phyloP scores from a whole-genome alignment of 2,329 filamentous ascomycete genomes.

The Samsoniella hepiali region DNA sequence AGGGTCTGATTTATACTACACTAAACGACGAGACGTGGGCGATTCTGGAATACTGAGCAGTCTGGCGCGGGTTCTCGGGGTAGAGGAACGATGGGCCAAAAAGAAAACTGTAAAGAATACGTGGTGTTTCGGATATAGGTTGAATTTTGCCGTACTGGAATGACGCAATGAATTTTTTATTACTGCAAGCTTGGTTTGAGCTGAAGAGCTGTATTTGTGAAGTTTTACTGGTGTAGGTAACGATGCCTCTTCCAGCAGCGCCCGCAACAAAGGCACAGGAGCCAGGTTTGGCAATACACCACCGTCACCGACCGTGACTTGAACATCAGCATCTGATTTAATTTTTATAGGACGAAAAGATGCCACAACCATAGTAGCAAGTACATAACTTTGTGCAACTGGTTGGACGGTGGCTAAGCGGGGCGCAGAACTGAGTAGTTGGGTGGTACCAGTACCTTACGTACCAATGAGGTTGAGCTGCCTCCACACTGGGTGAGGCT shows the following conservation, averaged over 20 bases:
- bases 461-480: neutral
- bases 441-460: neutral
- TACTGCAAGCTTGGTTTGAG: no score
- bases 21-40: conserved; percentile 92
- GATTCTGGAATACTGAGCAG: conserved; percentile 62
- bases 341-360: no score
- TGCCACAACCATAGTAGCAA: no score
- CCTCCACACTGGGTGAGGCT: conserved; percentile 8
- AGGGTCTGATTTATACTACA: conserved; percentile 82
- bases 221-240: no score
- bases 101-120: conserved; percentile 10
- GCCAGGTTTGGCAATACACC: no score
- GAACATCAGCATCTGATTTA: no score
- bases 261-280: no score
- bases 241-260: no score
- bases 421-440: neutral
- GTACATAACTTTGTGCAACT: neutral
- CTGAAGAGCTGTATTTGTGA: no score
- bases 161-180: conserved; percentile 12
- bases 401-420: neutral
- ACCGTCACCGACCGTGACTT: no score
- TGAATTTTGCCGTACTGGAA: conserved; percentile 8
- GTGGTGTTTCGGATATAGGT: conserved; percentile 17
- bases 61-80: neutral
- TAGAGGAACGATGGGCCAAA: neutral